Evolutionary conservation across 2,329 filamentous ascomycete genomes (phyloP).

Genomic region (Epicoccum sorghinum): DNA sequence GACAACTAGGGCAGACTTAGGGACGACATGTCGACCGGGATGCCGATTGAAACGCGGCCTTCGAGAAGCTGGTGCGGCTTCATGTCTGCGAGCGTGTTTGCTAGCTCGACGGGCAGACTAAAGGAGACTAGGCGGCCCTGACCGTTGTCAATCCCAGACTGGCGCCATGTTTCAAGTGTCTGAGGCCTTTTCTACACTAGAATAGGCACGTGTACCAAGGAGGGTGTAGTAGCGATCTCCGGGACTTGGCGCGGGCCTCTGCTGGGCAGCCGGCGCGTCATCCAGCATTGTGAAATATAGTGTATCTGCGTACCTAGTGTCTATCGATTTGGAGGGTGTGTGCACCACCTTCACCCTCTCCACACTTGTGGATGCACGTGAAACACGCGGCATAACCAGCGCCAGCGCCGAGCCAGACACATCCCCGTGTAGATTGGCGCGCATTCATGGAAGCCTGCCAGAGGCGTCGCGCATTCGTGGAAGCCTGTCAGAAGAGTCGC

Average conservation of each 20-base stretch:
- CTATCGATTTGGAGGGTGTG: background rate
- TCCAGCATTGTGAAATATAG: background rate
- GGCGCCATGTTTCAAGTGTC: conserved; percentile 36
- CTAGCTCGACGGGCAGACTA: conserved; percentile 10
- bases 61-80: conserved; percentile 14
- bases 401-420: background rate
- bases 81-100: conserved; percentile 12
- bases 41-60: conserved; percentile 19
- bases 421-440: background rate
- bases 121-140: conserved; percentile 20
- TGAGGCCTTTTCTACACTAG: background rate
- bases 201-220: too few relatives aligned
- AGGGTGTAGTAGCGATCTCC: background rate
- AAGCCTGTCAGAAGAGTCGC: background rate
- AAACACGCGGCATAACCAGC: conserved; percentile 27
- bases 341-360: conserved; percentile 6
- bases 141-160: conserved; percentile 29
- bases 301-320: too few relatives aligned
- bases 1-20: too few relatives aligned
- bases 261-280: background rate
- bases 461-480: conserved; percentile 3
- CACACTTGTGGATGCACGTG: conserved; percentile 16
- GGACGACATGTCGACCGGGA: background rate
- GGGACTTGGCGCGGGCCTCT: conserved; percentile 1
- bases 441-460: background rate